phyloP scores from a whole-genome alignment of 1,139 yeast genomes.

The Suhomyces wounanorum region DNA sequence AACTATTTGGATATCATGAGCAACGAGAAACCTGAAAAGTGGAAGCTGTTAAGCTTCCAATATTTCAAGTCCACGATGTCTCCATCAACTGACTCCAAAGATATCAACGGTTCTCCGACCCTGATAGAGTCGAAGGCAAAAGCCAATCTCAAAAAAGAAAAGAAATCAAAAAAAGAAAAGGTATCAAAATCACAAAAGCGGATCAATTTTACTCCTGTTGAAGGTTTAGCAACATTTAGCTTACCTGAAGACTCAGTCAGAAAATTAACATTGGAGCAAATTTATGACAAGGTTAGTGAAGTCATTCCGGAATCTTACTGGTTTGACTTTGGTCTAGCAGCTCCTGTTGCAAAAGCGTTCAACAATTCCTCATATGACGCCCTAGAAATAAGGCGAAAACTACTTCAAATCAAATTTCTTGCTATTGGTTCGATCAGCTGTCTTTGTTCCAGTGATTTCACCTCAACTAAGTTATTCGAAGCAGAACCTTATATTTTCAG shows the following conservation, averaged over 20 bases:
- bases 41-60: slow-evolving; percentile 59
- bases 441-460: slow-evolving; percentile 52
- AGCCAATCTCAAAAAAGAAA: slow-evolving; percentile 5
- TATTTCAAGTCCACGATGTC: slow-evolving; percentile 41
- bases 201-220: slow-evolving; percentile 22
- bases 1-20: slow-evolving; percentile 56
- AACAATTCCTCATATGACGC: slow-evolving; percentile 57
- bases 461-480: slow-evolving; percentile 68
- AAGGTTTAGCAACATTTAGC: slow-evolving; percentile 49
- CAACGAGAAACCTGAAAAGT: slow-evolving; percentile 54
- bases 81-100: slow-evolving; percentile 7
- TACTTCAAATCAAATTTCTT: slow-evolving; percentile 64
- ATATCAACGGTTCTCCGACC: slow-evolving; percentile 9
- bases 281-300: slow-evolving; percentile 61
- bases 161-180: slow-evolving; percentile 3
- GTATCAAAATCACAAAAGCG: not conserved
- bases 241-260: slow-evolving; percentile 52
- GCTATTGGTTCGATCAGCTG: slow-evolving; percentile 62
- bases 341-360: slow-evolving; percentile 73
- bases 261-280: slow-evolving; percentile 58
- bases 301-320: slow-evolving; percentile 63
- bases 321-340: slow-evolving; percentile 63
- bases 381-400: slow-evolving; percentile 54
- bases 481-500: slow-evolving; percentile 75
- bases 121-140: slow-evolving; percentile 2